Evolutionary conservation across 176 grass and related monocot species (phyloP), one percentile per base, ranked within the genome.

Genomic region (Lolium multiflorum): DNA sequence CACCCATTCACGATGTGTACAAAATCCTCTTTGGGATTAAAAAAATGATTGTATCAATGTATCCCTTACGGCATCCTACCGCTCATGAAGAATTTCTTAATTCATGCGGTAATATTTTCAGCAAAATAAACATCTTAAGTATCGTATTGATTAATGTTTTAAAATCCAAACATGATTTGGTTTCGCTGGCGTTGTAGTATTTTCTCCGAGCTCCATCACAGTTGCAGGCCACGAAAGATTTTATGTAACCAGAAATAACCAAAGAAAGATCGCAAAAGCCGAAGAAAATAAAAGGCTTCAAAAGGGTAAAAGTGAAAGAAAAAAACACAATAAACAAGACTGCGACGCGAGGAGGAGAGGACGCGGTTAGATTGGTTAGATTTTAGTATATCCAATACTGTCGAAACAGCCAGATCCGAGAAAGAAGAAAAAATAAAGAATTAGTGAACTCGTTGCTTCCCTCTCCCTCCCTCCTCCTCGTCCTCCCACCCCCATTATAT

Each of bases 381-480:
- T 91, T 91, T 81, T 77, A 65, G 31, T 55, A 14, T 74, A 71
- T 91, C 81, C 81, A 76, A 62, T 91, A 37, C 22, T 47, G 3
- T 3, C 10, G 15, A 75, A 68, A 71, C 55, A 17, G 65, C 59
- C 52, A 82, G 51, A 81, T 82, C 83, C 41, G 0, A 58, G n/a
- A 17, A 43, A 63, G 0, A 2, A 51, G 0, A 4, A 62, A 39
- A 10, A 1, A 7, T 15, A 80, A 39, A 48, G 18, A 75, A 0
- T n/a, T 2, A 66, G n/a, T 54, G 62, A 77, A 46, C 28, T 14
- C 43, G 71, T 84, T 88, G 77, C 77, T 85, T 85, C 82, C 71
- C 2, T 80, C 56, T 49, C 37, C 16, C 37, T 39, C 14, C 16
- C 2, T 9, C 47, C 15, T 18, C 62, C 41, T 80, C 55, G 3